Conservation (phyloP, 163 green algal species). For the Scenedesmus sp. region DNA sequence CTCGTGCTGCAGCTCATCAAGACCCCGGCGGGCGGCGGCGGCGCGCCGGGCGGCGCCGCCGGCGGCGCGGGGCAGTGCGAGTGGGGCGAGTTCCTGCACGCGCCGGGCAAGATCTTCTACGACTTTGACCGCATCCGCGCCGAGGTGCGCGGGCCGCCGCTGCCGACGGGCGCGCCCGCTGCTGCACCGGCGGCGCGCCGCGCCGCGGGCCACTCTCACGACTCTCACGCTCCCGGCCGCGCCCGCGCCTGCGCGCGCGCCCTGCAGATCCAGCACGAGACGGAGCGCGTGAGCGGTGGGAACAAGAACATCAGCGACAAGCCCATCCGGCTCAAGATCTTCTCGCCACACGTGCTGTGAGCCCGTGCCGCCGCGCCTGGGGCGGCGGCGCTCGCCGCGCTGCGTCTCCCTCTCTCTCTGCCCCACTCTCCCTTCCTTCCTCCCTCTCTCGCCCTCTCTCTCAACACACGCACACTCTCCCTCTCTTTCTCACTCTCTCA, state of each 20-base stretch:
- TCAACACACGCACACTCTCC: too few relatives aligned
- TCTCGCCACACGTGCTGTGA: conserved; percentile 90
- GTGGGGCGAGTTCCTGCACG: conserved; percentile 97
- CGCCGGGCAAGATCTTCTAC: conserved; percentile 81
- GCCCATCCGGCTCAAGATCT: conserved; percentile 96
- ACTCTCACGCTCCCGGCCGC: neutral
- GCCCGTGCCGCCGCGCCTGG: conserved; percentile 27
- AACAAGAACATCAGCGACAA: conserved; percentile 94
- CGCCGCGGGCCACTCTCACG: neutral
- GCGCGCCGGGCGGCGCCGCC: neutral
- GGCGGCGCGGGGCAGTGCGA: conserved; percentile 58
- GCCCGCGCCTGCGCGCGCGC: too few relatives aligned
- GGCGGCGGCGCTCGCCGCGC: neutral
- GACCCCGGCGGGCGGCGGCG: conserved; percentile 8
- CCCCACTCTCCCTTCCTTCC: neutral
- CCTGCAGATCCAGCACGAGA: conserved; percentile 96
- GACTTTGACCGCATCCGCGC: conserved; percentile 82
- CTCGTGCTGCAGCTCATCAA: conserved; percentile 96
- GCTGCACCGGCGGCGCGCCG: neutral
- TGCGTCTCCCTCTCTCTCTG: too few relatives aligned
- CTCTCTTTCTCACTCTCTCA: too few relatives aligned
- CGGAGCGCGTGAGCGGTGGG: conserved; percentile 84
- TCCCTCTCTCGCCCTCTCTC: neutral
- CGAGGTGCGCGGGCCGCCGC: neutral
- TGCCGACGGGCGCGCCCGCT: neutral